Conservation (phyloP, 805 yeast species). For the Schwanniomyces yamadae region DNA sequence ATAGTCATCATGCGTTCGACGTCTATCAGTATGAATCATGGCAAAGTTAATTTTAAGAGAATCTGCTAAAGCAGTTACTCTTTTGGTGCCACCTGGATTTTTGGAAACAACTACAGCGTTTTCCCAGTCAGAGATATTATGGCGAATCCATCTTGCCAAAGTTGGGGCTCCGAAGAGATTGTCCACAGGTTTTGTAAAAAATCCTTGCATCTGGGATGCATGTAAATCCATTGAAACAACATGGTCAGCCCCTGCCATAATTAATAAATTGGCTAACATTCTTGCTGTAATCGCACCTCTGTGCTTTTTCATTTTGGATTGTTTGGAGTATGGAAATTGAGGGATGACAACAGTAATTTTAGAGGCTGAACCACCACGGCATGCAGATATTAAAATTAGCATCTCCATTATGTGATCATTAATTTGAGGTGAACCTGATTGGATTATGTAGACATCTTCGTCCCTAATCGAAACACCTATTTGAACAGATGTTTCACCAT, state of each 20-base stretch:
- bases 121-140: slow-evolving; percentile 79
- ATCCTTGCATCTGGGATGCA: slow-evolving; percentile 99
- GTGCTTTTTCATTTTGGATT: slow-evolving; percentile 97
- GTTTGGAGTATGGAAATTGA: slow-evolving; percentile 95
- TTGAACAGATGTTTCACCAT: slow-evolving; percentile 96
- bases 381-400: slow-evolving; percentile 88
- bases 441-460: slow-evolving; percentile 91
- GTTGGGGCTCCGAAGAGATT: slow-evolving; percentile 96
- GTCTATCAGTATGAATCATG: slow-evolving; percentile 97
- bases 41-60: slow-evolving; percentile 94
- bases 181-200: slow-evolving; percentile 95
- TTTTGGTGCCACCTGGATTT: slow-evolving; percentile 97
- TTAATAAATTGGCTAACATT: slow-evolving; percentile 90
- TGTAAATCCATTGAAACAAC: slow-evolving; percentile 95
- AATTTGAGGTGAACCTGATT: slow-evolving; percentile 81
- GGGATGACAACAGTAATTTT: slow-evolving; percentile 97
- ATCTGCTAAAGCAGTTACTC: slow-evolving; percentile 98
- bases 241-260: slow-evolving; percentile 99
- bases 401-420: slow-evolving; percentile 97
- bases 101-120: slow-evolving; percentile 96
- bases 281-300: slow-evolving; percentile 98
- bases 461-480: slow-evolving; percentile 94
- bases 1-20: slow-evolving; percentile 74
- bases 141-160: slow-evolving; percentile 92
- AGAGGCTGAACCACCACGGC: slow-evolving; percentile 97